These are phyloP conservation scores for Eutrema japonicum DNA, from an alignment of 345 rosid species.

Conservation along the genomic window DNA sequence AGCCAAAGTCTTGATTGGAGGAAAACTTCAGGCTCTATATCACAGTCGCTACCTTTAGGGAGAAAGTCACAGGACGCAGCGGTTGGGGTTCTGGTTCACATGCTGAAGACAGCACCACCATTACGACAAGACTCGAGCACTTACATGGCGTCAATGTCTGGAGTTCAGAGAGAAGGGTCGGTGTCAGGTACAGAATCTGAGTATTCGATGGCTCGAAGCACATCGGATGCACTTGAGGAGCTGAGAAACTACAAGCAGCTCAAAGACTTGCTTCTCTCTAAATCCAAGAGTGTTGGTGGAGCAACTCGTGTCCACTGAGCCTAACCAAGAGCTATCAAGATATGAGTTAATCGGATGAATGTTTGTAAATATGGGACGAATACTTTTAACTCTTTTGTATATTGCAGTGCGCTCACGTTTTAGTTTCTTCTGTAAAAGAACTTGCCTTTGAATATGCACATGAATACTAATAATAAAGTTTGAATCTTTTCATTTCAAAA, in stretches of 20 bases:
- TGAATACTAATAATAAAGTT: slow-evolving; percentile 5
- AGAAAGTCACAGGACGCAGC: slow-evolving; percentile 85
- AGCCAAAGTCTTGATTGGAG: slow-evolving; percentile 57
- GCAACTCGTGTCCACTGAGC: slow-evolving; percentile 53
- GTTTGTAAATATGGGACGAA: background rate
- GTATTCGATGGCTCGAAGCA: slow-evolving; percentile 67
- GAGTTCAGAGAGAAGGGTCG: slow-evolving; percentile 53
- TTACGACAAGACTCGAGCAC: slow-evolving; percentile 75
- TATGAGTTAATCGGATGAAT: background rate
- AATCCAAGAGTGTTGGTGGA: slow-evolving; percentile 51
- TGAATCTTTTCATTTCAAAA: background rate
- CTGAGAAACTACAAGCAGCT: slow-evolving; percentile 78
- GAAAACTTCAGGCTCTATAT: slow-evolving; percentile 51
- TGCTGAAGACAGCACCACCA: slow-evolving; percentile 83
- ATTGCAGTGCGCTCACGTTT: slow-evolving; percentile 8
- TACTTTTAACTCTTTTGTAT: slow-evolving; percentile 10
- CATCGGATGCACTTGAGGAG: slow-evolving; percentile 82
- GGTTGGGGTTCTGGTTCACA: slow-evolving; percentile 81
- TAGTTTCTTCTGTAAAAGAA: slow-evolving; percentile 24
- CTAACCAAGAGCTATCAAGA: slow-evolving; percentile 15
- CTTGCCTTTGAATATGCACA: slow-evolving; percentile 24
- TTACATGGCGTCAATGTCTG: slow-evolving; percentile 57
- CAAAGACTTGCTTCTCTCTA: slow-evolving; percentile 77
- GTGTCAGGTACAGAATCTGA: slow-evolving; percentile 66
- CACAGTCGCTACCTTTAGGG: slow-evolving; percentile 52